Percentiles rank a stretch among this genome's conserved stretches.
These are phyloP conservation scores for Lachnellula willkommii DNA, from an alignment of 2,329 filamentous ascomycete species.

Conservation along the genomic window DNA sequence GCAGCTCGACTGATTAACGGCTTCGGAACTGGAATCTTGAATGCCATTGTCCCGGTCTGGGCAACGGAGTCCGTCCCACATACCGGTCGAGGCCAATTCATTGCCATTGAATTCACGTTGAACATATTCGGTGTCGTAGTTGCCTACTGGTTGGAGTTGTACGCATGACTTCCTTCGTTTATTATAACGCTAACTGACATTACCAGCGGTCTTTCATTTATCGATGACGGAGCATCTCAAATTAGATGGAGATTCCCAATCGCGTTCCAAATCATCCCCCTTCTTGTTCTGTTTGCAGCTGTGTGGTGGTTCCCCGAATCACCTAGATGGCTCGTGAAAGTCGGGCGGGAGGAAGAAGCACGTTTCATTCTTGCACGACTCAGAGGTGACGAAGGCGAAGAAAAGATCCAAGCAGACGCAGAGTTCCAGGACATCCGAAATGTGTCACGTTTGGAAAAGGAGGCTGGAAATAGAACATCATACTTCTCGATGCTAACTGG, in stretches of 20 bases:
- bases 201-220: slow-evolving; percentile 50
- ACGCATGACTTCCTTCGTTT: slow-evolving; percentile 3
- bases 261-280: slow-evolving; percentile 32
- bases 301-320: slow-evolving; percentile 36
- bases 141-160: slow-evolving; percentile 51
- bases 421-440: slow-evolving; percentile 66
- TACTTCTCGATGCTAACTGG: slow-evolving; percentile 65
- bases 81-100: slow-evolving; percentile 61
- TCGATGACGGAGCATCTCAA: slow-evolving; percentile 50
- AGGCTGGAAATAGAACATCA: slow-evolving; percentile 45
- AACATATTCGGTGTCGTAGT: slow-evolving; percentile 67
- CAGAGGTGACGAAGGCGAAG: slow-evolving; percentile 50
- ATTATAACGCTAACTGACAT: slow-evolving; percentile 7
- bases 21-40: slow-evolving; percentile 36
- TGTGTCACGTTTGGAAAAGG: slow-evolving; percentile 57
- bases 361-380: slow-evolving; percentile 44
- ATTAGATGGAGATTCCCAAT: slow-evolving; percentile 44
- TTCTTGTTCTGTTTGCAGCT: slow-evolving; percentile 31
- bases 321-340: slow-evolving; percentile 35
- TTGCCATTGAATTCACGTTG: slow-evolving; percentile 67
- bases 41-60: slow-evolving; percentile 39
- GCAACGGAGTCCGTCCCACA: slow-evolving; percentile 50
- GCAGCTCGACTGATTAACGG: slow-evolving; percentile 41
- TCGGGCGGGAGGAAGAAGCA: slow-evolving; percentile 35
- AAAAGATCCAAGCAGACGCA: slow-evolving; percentile 48